Evolutionary conservation across 495 filamentous ascomycete species (phyloP), one percentile per base, ranked within the genome.

Genomic region (Trichocladium antarcticum): DNA sequence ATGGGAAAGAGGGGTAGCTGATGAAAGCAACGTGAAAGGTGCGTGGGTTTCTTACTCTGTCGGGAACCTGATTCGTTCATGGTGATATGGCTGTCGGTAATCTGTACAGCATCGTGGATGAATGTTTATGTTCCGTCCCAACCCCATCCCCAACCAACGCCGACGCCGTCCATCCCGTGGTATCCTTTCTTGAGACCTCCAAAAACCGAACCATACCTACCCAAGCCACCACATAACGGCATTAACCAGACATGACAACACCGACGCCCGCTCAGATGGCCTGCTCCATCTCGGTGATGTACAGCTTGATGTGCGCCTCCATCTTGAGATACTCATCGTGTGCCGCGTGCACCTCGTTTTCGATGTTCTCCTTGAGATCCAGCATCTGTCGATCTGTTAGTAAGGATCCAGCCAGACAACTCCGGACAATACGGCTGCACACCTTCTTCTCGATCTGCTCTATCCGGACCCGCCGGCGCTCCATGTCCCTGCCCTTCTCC

Each of bases 361-460:
- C 93, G 48, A 97, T 92, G 53, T 90, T 95, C 64, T 96, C 92
- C 57, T 92, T 96, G 37, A 97, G 74, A 65, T 97, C 92, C 27
- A 81, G 80, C 92, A 97, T 98, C 89, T 97, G 34, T 3, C 15
- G 43, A 39, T 24, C 45, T 14, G 62, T 77, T 63, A 77, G 69
- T 46, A 39, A 29, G 12, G 12, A 6, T 10, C 31, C 31, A 32
- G 31, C 31, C 10, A 6, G 31, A 32, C 27, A 10, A 10, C 27
- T 10, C 27, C 5, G 31, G 5, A 2, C 24, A 27, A 27, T 6
- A 4, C 2, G 31, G 31, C 2, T 14, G 58, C 73, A 52, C 75
- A 89, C 89, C 85, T 97, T 95, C 74, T 95, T 96, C 78, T 96
- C 92, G 28, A 86, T 95, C 73, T 95, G 88, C 70, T 97, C 90